phyloP scores from a whole-genome alignment of 371 early-diverging fungal genomes.

The Mortierella sp. region DNA sequence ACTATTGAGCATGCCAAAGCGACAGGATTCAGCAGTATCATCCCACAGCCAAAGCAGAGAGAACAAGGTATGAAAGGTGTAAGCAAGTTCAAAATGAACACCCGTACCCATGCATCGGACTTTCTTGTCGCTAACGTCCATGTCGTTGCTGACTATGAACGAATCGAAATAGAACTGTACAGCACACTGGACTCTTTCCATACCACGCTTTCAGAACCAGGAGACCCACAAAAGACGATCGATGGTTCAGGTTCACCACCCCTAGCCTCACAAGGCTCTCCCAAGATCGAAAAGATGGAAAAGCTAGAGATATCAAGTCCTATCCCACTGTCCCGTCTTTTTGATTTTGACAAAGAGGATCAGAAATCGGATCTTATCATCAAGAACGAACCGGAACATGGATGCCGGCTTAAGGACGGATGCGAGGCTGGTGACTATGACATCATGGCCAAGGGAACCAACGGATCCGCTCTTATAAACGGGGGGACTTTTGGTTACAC shows the following conservation, averaged over 20 bases:
- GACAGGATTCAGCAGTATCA: conserved; percentile 37
- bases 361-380: conserved; percentile 38
- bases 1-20: conserved; percentile 43
- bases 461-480: neutral
- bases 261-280: conserved; percentile 7
- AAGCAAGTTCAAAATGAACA: no score
- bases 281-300: conserved; percentile 34
- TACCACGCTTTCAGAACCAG: conserved; percentile 21
- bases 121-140: no score
- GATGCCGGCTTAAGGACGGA: conserved; percentile 36
- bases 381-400: conserved; percentile 36
- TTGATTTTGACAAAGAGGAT: conserved; percentile 51
- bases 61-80: conserved; percentile 47
- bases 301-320: conserved; percentile 34
- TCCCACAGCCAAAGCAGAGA: conserved; percentile 37
- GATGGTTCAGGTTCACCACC: conserved; percentile 3
- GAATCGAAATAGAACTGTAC: conserved; percentile 36
- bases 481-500: neutral
- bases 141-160: neutral
- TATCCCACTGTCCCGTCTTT: conserved; percentile 47
- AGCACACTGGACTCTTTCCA: conserved; percentile 37
- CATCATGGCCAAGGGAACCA: conserved; percentile 8
- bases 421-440: conserved; percentile 43
- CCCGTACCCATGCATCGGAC: no score
- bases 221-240: conserved; percentile 5